A percentile compares a stretch with the other conserved stretches of the same genome.
These are phyloP conservation scores for Nemania sp. DNA, from an alignment of 2,329 filamentous ascomycete species.

Conservation along the genomic window DNA sequence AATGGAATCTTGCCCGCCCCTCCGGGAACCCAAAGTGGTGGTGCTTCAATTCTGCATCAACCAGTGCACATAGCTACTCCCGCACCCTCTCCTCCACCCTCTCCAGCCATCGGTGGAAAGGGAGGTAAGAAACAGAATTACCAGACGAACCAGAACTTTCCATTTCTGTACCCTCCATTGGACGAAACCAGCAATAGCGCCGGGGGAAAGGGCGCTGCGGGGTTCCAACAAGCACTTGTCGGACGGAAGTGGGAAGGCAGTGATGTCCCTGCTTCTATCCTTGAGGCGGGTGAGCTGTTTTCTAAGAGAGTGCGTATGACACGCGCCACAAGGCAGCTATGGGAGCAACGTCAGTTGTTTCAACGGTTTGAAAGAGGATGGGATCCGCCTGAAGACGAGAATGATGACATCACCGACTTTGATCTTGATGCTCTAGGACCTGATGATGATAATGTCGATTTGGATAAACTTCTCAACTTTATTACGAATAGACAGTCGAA, in stretches of 20 bases:
- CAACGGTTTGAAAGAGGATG: conserved; percentile 94
- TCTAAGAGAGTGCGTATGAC: conserved; percentile 91
- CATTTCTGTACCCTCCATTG: conserved; percentile 94
- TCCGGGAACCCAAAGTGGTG: conserved; percentile 66
- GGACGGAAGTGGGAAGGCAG: conserved; percentile 92
- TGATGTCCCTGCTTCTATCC: conserved; percentile 91
- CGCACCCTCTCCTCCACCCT: conserved; percentile 93
- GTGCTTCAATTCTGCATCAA: conserved; percentile 89
- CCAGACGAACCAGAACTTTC: conserved; percentile 98
- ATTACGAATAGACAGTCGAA: conserved; percentile 59
- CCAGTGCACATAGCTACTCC: conserved; percentile 99
- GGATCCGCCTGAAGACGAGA: conserved; percentile 65
- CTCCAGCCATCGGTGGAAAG: conserved; percentile 87
- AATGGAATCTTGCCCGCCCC: conserved; percentile 72
- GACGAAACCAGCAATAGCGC: conserved; percentile 90
- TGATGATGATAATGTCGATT: conserved; percentile 51
- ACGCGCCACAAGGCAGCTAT: conserved; percentile 89
- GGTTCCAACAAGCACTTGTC: conserved; percentile 82
- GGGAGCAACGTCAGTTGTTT: conserved; percentile 92
- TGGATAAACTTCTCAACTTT: conserved; percentile 54
- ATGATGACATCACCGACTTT: conserved; percentile 53
- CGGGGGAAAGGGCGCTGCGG: conserved; percentile 87
- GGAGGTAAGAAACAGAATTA: conserved; percentile 99
- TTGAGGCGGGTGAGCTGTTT: conserved; percentile 94
- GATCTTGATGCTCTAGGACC: conserved; percentile 51